Base-by-base conservation (phyloP, 2,329 filamentous ascomycete species). In the Huntiella savannae region DNA sequence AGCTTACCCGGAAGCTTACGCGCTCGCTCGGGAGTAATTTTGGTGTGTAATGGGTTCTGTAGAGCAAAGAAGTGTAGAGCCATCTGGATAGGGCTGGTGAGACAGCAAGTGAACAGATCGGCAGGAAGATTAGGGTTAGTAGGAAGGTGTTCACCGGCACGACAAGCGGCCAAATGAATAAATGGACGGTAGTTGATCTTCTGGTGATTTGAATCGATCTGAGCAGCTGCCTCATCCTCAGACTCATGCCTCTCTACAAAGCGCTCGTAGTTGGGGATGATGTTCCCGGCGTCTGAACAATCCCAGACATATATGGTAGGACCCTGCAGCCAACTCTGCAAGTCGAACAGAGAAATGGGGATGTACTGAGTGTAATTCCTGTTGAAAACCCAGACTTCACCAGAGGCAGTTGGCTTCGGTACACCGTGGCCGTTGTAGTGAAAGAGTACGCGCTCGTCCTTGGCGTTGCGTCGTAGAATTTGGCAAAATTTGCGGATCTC, bases 301-400 rank as follows among this genome's bases (percentile, higher is more conserved):
- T 98, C 91, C 72, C 92, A 98, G 33, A 98, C 91, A 57, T 92
- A 98, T 38, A 98, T 78, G 50, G 87, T 94, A 0, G 91, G 91
- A 0, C 87, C 88, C 51, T 88, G 86, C 5, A 98, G 75, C 91
- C 91, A 98, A 49, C 83, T 80, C 61, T 96, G 88, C 39, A 98
- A 65, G 58, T 98, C 91, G 56, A 93, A 95, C 6, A 98, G 67
- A 1, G 88, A 94, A 38, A 98, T 83, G 0, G 91, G 91, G 37
- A 98, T 98, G 59, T 98, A 98, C 62, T 98, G 91, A 0, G 91
- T 98, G 59, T 95, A 98, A 54, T 85, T 96, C 55, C 91, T 88
- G 63, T 98, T 98, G 62, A 98, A 98, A 4, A 96, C 92, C 91
- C 91, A 98, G 15, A 98, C 93, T 61, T 98, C 91, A 11, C 91